Evolutionary conservation across 371 early-diverging fungal species (phyloP).

Genomic region (Mortierella sp.): DNA sequence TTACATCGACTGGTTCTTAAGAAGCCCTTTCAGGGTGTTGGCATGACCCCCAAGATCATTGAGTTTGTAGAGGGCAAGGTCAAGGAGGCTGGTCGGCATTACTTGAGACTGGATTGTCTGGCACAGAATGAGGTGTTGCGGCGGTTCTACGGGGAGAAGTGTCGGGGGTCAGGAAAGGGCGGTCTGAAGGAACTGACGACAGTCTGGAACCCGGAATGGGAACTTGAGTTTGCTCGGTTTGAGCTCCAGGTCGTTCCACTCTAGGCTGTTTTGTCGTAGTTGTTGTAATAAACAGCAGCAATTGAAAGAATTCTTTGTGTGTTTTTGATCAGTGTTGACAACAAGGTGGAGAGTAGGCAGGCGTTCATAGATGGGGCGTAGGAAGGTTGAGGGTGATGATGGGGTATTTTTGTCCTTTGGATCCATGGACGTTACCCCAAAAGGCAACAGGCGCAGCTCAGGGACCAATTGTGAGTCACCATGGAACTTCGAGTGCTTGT

Average conservation of each 20-base stretch:
- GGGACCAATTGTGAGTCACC: conserved; percentile 1
- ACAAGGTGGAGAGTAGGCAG: too few species aligned
- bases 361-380: too few species aligned
- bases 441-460: background rate
- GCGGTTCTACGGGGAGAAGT: conserved; percentile 23
- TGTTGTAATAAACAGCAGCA: background rate
- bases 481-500: too few species aligned
- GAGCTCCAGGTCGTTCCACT: conserved; percentile 20
- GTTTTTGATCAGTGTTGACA: too few species aligned
- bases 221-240: conserved; percentile 34
- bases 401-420: too few species aligned
- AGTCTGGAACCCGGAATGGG: conserved; percentile 19
- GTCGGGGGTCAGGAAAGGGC: conserved; percentile 26
- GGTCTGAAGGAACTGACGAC: conserved; percentile 28
- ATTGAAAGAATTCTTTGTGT: too few species aligned
- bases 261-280: background rate
- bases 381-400: too few species aligned
- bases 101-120: conserved; percentile 35
- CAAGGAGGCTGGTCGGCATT: conserved; percentile 27
- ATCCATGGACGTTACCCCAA: background rate
- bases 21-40: conserved; percentile 28
- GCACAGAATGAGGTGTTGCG: conserved; percentile 16
- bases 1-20: conserved; percentile 42
- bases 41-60: conserved; percentile 25
- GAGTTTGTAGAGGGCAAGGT: conserved; percentile 31